Conservation (phyloP, 2,329 filamentous ascomycete genomes). For the Colletotrichum chrysophilum region DNA sequence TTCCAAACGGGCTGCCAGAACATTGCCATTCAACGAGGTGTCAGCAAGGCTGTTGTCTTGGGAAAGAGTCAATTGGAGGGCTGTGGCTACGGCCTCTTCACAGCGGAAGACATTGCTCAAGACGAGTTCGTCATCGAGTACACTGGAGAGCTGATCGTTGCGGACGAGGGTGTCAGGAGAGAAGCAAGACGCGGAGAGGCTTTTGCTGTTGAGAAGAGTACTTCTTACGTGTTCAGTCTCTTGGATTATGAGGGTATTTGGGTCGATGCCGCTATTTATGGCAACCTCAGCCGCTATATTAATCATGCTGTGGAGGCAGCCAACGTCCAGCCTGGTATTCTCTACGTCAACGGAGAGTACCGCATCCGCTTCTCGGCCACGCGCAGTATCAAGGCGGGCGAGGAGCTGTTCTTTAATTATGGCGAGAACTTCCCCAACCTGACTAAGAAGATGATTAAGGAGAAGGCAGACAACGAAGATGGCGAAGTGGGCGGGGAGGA, state of each 20-base stretch:
- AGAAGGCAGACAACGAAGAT: constrained; percentile 37
- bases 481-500: constrained; percentile 10
- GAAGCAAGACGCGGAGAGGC: constrained; percentile 65
- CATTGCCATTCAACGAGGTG: constrained; percentile 71
- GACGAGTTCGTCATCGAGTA: constrained; percentile 85
- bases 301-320: constrained; percentile 70
- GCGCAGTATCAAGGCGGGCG: constrained; percentile 70
- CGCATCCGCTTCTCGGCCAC: constrained; percentile 77
- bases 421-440: constrained; percentile 71
- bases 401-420: constrained; percentile 85
- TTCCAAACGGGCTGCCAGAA: constrained; percentile 72
- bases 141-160: constrained; percentile 76
- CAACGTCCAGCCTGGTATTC: constrained; percentile 67
- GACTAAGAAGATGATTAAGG: constrained; percentile 55
- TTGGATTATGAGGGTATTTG: constrained; percentile 66
- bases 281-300: constrained; percentile 84
- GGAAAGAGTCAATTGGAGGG: constrained; percentile 72
- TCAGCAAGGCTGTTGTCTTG: constrained; percentile 68
- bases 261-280: constrained; percentile 78
- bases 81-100: constrained; percentile 78
- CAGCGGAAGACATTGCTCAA: constrained; percentile 68
- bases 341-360: constrained; percentile 77
- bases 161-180: constrained; percentile 72
- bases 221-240: constrained; percentile 69
- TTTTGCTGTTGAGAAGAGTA: constrained; percentile 64